phyloP scores from a whole-genome alignment of 164 flowering plant species.

The Vitis labrusca region DNA sequence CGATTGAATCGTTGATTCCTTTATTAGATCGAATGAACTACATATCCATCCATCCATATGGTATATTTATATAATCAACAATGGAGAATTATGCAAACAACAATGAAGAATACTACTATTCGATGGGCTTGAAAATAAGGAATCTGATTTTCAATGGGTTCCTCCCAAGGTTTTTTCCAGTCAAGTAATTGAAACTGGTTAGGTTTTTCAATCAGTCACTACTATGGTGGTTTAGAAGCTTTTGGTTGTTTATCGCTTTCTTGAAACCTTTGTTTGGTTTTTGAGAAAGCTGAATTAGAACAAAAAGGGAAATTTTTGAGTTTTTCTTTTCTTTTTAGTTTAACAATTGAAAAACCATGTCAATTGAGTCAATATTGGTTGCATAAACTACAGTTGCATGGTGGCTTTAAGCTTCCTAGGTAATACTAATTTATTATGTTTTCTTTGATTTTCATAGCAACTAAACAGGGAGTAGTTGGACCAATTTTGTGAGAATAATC shows the following conservation, averaged over 20 bases:
- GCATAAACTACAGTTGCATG: too few species aligned
- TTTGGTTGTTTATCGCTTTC: too few species aligned
- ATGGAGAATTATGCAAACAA: conserved; percentile 45
- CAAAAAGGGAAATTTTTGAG: too few species aligned
- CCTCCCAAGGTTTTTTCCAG: conserved; percentile 33
- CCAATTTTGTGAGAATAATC: not conserved
- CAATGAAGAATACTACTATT: conserved; percentile 47
- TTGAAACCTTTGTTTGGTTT: too few species aligned
- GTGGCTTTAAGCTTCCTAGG: too few species aligned
- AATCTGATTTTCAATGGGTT: conserved; percentile 29
- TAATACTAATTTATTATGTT: too few species aligned
- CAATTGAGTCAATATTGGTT: too few species aligned
- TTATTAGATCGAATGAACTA: not conserved
- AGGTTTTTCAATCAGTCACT: not conserved
- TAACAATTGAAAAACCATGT: too few species aligned
- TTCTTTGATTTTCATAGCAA: not conserved
- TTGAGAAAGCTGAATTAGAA: too few species aligned
- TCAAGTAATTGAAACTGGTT: conserved; percentile 29
- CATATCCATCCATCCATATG: not conserved
- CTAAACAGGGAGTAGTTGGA: not conserved
- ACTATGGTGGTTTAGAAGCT: not conserved
- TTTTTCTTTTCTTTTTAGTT: too few species aligned
- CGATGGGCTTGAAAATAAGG: conserved; percentile 57
- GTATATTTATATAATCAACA: not conserved
- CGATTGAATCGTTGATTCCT: not conserved